Percentiles rank a stretch among this genome's conserved stretches.
phyloP scores from a whole-genome alignment of 2,329 filamentous ascomycete species.

The Fusarium algeriense region DNA sequence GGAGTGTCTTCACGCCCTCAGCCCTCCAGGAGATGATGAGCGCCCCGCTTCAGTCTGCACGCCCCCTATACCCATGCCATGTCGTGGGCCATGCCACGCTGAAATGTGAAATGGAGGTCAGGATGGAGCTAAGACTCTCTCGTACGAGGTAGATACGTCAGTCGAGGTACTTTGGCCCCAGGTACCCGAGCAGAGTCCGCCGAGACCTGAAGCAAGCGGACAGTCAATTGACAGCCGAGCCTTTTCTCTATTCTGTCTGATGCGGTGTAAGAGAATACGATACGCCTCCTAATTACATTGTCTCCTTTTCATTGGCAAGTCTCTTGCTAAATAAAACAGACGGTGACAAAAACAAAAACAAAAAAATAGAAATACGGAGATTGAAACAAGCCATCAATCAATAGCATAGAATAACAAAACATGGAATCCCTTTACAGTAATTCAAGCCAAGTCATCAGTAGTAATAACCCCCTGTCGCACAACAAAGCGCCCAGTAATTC shows the following conservation, averaged over 20 bases:
- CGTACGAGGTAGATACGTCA: slow-evolving; percentile 48
- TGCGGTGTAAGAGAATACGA: slow-evolving; percentile 37
- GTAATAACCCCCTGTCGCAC: slow-evolving; percentile 33
- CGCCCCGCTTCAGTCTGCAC: slow-evolving; percentile 16
- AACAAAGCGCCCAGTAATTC: slow-evolving; percentile 33
- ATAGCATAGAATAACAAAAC: slow-evolving; percentile 30
- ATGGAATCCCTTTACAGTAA: slow-evolving; percentile 11
- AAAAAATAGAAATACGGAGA: slow-evolving; percentile 39
- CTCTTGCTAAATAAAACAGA: slow-evolving; percentile 15
- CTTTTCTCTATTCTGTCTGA: slow-evolving; percentile 26
- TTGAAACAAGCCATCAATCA: slow-evolving; percentile 43
- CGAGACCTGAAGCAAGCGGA: slow-evolving; percentile 39
- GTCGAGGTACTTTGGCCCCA: slow-evolving; percentile 43
- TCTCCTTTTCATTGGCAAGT: slow-evolving; percentile 1
- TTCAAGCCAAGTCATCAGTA: slow-evolving; percentile 6
- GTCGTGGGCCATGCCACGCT: slow-evolving; percentile 17
- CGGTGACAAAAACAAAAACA: slow-evolving; percentile 38
- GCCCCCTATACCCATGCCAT: slow-evolving; percentile 9
- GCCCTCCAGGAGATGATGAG: slow-evolving; percentile 33
- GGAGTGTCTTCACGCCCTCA: slow-evolving; percentile 29
- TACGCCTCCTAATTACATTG: slow-evolving; percentile 5
- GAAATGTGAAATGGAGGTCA: slow-evolving; percentile 42
- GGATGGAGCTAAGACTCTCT: slow-evolving; percentile 30
- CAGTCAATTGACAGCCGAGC: slow-evolving; percentile 15
- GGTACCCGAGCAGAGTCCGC: slow-evolving; percentile 27